These are phyloP conservation scores for Mycena kentingensis DNA, from an alignment of 768 basidiomycete genomes.

Conservation along the genomic window DNA sequence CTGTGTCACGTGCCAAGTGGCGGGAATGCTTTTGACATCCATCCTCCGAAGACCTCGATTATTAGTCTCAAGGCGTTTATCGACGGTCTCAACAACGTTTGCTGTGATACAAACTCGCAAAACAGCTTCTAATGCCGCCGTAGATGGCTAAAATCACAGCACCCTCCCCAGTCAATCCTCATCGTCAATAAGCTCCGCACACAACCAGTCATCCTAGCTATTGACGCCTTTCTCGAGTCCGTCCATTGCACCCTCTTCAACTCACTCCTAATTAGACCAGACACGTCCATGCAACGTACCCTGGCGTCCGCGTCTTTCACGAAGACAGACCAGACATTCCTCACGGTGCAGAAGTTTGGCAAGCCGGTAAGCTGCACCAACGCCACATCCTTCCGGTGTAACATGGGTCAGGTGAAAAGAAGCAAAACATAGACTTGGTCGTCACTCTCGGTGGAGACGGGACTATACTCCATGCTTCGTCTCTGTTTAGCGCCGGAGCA, in stretches of 20 bases:
- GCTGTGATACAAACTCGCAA: too few species aligned
- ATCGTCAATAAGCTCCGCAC: slow-evolving; percentile 83
- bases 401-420: slow-evolving; percentile 40
- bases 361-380: slow-evolving; percentile 46
- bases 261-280: slow-evolving; percentile 34
- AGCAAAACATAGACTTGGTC: slow-evolving; percentile 78
- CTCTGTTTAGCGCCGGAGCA: slow-evolving; percentile 85
- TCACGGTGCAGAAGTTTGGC: slow-evolving; percentile 66
- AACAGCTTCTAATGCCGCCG: not conserved
- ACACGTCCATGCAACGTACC: slow-evolving; percentile 59
- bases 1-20: too few species aligned
- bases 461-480: slow-evolving; percentile 91
- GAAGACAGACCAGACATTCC: slow-evolving; percentile 70
- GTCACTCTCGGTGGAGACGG: slow-evolving; percentile 94
- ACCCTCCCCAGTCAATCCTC: slow-evolving; percentile 63
- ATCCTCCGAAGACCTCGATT: slow-evolving; percentile 1
- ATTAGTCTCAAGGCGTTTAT: slow-evolving; percentile 2
- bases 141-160: slow-evolving; percentile 36
- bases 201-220: slow-evolving; percentile 73
- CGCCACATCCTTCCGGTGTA: slow-evolving; percentile 3
- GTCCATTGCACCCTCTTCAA: slow-evolving; percentile 27
- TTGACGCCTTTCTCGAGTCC: slow-evolving; percentile 71
- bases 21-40: too few species aligned
- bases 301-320: slow-evolving; percentile 63
- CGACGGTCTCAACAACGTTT: not conserved